Conservation (phyloP, 2,329 filamentous ascomycete species). For the Phaeosphaeria sp. region DNA sequence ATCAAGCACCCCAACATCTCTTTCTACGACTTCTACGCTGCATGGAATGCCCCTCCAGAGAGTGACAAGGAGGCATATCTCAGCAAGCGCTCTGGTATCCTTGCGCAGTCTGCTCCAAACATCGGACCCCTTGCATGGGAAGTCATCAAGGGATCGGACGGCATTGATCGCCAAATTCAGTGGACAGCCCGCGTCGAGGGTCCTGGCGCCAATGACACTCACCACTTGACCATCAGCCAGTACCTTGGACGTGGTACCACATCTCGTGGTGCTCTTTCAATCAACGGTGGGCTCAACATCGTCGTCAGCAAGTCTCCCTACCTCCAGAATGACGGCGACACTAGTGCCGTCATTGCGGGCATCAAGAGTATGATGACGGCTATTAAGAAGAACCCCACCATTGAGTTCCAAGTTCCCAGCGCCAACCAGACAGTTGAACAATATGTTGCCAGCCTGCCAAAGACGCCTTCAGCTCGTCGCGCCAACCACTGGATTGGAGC, state of each 20-base stretch:
- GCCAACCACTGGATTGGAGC: constrained; percentile 62
- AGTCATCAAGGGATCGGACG: constrained; percentile 63
- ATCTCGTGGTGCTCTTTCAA: constrained; percentile 68
- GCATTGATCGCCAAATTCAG: constrained; percentile 68
- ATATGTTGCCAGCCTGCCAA: constrained; percentile 59
- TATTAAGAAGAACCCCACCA: constrained; percentile 59
- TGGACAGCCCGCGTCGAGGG: constrained; percentile 71
- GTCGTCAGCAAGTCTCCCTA: constrained; percentile 66
- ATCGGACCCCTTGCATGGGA: constrained; percentile 70
- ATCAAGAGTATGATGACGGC: constrained; percentile 66
- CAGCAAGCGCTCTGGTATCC: constrained; percentile 62
- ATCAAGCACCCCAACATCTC: constrained; percentile 59
- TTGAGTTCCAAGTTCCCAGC: constrained; percentile 64
- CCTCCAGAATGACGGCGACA: constrained; percentile 63
- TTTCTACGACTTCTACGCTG: constrained; percentile 71
- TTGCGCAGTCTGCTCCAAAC: constrained; percentile 70
- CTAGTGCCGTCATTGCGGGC: constrained; percentile 67
- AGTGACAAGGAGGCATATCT: constrained; percentile 52
- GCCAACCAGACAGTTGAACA: constrained; percentile 59
- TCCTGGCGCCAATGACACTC: constrained; percentile 51
- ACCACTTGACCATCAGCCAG: constrained; percentile 52
- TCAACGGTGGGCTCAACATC: constrained; percentile 64
- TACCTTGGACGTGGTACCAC: constrained; percentile 70
- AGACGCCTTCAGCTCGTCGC: constrained; percentile 47
- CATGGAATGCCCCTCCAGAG: constrained; percentile 56